Evolutionary conservation across 177 flowering plant species (phyloP).

Genomic region (Vitis hybrid): DNA sequence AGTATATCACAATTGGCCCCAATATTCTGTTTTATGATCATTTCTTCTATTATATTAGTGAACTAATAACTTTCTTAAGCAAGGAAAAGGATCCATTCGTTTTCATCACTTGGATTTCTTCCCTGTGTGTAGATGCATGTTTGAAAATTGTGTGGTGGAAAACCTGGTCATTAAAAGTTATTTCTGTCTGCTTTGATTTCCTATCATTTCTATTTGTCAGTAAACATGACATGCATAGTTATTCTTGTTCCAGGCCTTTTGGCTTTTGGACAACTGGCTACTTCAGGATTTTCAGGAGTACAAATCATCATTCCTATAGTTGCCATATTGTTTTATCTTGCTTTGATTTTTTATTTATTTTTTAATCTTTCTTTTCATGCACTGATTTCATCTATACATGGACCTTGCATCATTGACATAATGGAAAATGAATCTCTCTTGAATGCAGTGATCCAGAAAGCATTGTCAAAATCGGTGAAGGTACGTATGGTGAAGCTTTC

Average conservation of each 20-base stretch:
- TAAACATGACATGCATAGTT: neutral
- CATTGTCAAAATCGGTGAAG: conserved; percentile 89
- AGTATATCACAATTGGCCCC: too few relatives aligned
- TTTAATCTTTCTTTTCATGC: neutral
- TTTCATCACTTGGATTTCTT: too few relatives aligned
- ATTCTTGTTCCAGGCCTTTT: too few relatives aligned
- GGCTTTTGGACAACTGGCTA: too few relatives aligned
- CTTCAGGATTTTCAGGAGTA: neutral
- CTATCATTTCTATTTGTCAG: neutral
- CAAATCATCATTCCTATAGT: neutral
- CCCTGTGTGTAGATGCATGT: neutral
- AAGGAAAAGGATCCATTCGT: too few relatives aligned
- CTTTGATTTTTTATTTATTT: neutral
- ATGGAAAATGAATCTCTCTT: conserved; percentile 9
- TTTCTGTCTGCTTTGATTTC: neutral
- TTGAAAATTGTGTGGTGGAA: neutral
- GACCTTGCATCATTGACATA: neutral
- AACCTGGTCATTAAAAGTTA: neutral
- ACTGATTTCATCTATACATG: neutral
- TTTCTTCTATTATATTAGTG: too few relatives aligned
- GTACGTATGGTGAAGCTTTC: conserved; percentile 98
- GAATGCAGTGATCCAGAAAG: conserved; percentile 46
- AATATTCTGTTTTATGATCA: too few relatives aligned
- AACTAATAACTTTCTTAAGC: too few relatives aligned
- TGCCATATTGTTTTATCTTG: neutral